A percentile compares a stretch with the other conserved stretches of the same genome.
These are phyloP conservation scores for Saraca asoca DNA, from an alignment of 331 rosid genomes.

Conservation along the genomic window DNA sequence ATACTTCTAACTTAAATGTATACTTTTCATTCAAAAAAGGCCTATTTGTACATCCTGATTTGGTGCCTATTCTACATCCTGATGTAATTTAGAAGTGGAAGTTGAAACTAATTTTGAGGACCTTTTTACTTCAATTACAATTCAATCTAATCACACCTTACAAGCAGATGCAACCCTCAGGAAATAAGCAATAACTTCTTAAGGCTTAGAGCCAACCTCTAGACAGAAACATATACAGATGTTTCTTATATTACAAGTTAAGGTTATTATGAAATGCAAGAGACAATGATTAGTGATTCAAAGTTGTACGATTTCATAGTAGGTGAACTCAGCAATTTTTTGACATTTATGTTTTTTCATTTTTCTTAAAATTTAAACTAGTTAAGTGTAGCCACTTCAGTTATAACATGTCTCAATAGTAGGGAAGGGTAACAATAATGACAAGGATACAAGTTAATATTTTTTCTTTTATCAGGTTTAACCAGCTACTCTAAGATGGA, in stretches of 20 bases:
- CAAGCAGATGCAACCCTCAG: conserved; percentile 80
- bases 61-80: conserved; percentile 38
- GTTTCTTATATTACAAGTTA: conserved; percentile 62
- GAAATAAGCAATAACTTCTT: conserved; percentile 76
- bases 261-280: conserved; percentile 38
- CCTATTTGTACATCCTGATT: no score
- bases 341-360: not conserved
- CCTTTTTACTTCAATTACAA: conserved; percentile 58
- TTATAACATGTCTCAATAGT: conserved; percentile 24
- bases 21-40: no score
- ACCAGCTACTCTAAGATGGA: conserved; percentile 78
- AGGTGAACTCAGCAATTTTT: conserved; percentile 22
- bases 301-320: conserved; percentile 6
- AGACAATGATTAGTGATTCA: conserved; percentile 10
- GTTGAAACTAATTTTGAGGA: conserved; percentile 43
- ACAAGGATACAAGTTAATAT: conserved; percentile 94
- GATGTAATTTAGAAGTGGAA: conserved; percentile 49
- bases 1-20: no score
- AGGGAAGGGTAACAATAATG: not conserved
- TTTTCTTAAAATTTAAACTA: conserved; percentile 1
- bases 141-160: conserved; percentile 66
- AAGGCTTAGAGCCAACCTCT: conserved; percentile 74
- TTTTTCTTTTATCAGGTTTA: conserved; percentile 77
- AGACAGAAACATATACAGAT: conserved; percentile 89
- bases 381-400: conserved; percentile 16